A percentile compares a stretch with the other conserved stretches of the same genome.
Evolutionary conservation across 495 filamentous ascomycete genomes (phyloP).

Genomic region (Jackrogersella minutella): DNA sequence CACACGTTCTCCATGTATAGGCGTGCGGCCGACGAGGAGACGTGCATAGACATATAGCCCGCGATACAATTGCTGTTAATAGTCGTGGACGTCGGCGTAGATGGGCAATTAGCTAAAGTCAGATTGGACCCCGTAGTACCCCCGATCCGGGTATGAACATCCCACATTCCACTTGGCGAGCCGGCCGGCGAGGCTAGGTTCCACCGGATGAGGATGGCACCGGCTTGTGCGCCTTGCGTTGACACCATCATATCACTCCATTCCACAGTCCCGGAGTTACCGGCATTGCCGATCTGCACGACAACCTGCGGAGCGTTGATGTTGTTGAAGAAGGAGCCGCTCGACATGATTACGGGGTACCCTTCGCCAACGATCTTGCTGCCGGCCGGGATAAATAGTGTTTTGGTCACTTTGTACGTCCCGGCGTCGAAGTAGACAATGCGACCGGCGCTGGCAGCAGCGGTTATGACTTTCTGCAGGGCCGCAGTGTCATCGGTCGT

Average conservation of each 20-base stretch:
- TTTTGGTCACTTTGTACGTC: slow-evolving; percentile 79
- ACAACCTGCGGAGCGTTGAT: slow-evolving; percentile 70
- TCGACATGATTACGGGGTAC: slow-evolving; percentile 84
- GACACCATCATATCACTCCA: slow-evolving; percentile 80
- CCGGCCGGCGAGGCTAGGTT: slow-evolving; percentile 71
- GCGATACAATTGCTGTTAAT: slow-evolving; percentile 67
- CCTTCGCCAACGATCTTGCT: slow-evolving; percentile 82
- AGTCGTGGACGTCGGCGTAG: slow-evolving; percentile 61
- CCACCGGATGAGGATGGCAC: slow-evolving; percentile 88
- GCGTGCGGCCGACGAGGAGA: slow-evolving; percentile 62
- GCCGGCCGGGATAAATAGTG: slow-evolving; percentile 75
- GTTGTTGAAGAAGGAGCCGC: slow-evolving; percentile 69
- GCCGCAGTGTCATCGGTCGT: slow-evolving; percentile 68
- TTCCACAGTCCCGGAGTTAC: slow-evolving; percentile 76
- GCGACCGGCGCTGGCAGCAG: slow-evolving; percentile 59
- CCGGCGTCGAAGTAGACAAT: slow-evolving; percentile 89
- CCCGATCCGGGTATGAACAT: slow-evolving; percentile 84
- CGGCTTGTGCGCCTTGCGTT: slow-evolving; percentile 76
- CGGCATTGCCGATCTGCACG: slow-evolving; percentile 75
- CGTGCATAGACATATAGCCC: slow-evolving; percentile 73
- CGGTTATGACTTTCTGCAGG: slow-evolving; percentile 73
- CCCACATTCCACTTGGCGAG: slow-evolving; percentile 82
- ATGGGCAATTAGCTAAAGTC: slow-evolving; percentile 74
- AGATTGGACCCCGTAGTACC: slow-evolving; percentile 80
- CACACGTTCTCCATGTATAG: slow-evolving; percentile 74